A percentile compares a stretch with the other conserved stretches of the same genome.
phyloP scores from a whole-genome alignment of 768 basidiomycete genomes.

The Termitomyces sp. region DNA sequence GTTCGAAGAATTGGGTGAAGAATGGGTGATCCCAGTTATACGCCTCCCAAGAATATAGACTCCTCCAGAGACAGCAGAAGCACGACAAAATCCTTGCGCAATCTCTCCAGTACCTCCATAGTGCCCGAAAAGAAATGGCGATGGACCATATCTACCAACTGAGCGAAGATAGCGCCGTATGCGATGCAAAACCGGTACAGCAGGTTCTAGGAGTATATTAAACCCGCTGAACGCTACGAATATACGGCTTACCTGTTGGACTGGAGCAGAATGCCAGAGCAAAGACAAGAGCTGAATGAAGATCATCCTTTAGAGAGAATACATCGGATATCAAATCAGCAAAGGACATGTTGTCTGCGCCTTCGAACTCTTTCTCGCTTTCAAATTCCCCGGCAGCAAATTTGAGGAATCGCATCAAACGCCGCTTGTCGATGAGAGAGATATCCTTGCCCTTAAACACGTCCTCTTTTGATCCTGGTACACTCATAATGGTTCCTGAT shows the following conservation, averaged over 20 bases:
- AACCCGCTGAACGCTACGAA: background rate
- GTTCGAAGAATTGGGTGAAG: background rate
- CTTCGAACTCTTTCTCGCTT: slow-evolving; percentile 46
- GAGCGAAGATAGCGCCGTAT: slow-evolving; percentile 72
- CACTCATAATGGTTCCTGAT: slow-evolving; percentile 44
- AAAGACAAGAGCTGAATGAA: slow-evolving; percentile 61
- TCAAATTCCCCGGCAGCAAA: slow-evolving; percentile 79
- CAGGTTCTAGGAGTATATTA: slow-evolving; percentile 45
- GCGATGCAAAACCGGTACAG: slow-evolving; percentile 60
- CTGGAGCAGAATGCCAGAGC: slow-evolving; percentile 70
- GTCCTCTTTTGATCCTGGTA: slow-evolving; percentile 89
- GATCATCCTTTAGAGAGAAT: slow-evolving; percentile 57
- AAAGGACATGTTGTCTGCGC: slow-evolving; percentile 52
- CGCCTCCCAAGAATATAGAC: slow-evolving; percentile 67
- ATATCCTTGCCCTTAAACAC: slow-evolving; percentile 84
- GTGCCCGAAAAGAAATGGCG: slow-evolving; percentile 88
- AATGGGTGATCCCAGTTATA: slow-evolving; percentile 24
- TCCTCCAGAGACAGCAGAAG: slow-evolving; percentile 74
- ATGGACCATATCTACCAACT: slow-evolving; percentile 73
- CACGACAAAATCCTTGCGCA: slow-evolving; percentile 85
- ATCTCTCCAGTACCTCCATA: slow-evolving; percentile 93
- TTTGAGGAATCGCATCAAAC: slow-evolving; percentile 87
- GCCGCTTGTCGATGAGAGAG: slow-evolving; percentile 76
- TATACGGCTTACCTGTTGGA: slow-evolving; percentile 41
- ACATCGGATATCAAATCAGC: slow-evolving; percentile 53